Evolutionary conservation across 2,329 filamentous ascomycete species (phyloP).

Genomic region (Penicillium sp.): DNA sequence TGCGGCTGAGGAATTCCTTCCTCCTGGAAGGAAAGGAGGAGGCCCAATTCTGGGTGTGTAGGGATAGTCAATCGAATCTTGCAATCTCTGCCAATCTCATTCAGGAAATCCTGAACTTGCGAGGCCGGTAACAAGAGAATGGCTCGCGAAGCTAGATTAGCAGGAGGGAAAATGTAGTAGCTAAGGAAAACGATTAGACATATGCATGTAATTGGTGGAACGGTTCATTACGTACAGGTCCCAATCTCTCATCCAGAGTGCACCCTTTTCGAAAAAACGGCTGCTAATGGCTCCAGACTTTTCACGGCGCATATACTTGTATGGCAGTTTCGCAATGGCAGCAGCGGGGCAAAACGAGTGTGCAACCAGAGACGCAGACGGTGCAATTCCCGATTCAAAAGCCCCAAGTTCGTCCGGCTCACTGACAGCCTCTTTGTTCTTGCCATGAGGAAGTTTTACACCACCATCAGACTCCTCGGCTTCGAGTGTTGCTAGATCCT

Average conservation of each 20-base stretch:
- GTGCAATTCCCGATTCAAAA: constrained; percentile 8
- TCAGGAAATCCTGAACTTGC: constrained; percentile 64
- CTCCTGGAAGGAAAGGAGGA: constrained; percentile 60
- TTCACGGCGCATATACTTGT: constrained; percentile 36
- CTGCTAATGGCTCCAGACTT: constrained; percentile 31
- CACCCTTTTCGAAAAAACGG: constrained; percentile 37
- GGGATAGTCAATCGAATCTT: constrained; percentile 57
- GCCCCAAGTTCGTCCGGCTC: neutral
- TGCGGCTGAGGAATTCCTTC: constrained; percentile 61
- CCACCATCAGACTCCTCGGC: neutral
- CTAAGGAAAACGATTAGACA: constrained; percentile 36
- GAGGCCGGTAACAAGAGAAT: constrained; percentile 63
- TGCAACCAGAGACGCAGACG: constrained; percentile 8
- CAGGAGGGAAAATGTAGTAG: constrained; percentile 62
- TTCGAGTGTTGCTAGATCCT: neutral
- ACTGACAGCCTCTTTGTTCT: neutral
- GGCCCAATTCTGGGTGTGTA: constrained; percentile 48
- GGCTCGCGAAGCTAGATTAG: constrained; percentile 46
- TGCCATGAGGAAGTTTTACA: neutral
- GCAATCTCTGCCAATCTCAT: constrained; percentile 57
- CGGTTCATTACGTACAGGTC: constrained; percentile 62
- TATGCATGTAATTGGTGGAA: neutral
- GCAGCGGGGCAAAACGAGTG: constrained; percentile 37
- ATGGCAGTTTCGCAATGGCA: constrained; percentile 40
- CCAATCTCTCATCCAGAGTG: constrained; percentile 60